A percentile compares a stretch with the other conserved stretches of the same genome.
Evolutionary conservation across 2,329 filamentous ascomycete species (phyloP).

Genomic region (Diaporthe amygdali): DNA sequence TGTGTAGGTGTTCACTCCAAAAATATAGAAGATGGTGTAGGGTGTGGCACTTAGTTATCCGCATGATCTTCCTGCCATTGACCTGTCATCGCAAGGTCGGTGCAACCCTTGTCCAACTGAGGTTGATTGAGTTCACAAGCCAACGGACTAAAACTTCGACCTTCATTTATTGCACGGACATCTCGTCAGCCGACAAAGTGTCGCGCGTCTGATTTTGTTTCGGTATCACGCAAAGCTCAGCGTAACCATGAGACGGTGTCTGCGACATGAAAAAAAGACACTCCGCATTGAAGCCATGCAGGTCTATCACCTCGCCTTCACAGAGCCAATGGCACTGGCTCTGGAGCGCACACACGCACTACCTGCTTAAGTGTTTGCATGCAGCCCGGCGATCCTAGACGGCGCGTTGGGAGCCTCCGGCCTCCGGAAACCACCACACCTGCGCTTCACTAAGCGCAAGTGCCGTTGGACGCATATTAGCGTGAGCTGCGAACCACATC

Average conservation of each 20-base stretch:
- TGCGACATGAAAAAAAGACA: conserved; percentile 8
- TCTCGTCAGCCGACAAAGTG: conserved; percentile 2
- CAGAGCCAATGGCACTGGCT: conserved; percentile 17
- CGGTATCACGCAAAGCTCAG: neutral
- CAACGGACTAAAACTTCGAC: neutral
- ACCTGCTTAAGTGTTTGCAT: conserved; percentile 21
- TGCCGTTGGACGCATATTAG: conserved; percentile 4
- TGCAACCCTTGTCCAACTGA: neutral
- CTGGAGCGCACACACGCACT: neutral
- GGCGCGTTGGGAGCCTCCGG: conserved; percentile 6
- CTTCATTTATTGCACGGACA: neutral
- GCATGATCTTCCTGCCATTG: conserved; percentile 22
- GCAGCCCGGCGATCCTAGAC: neutral
- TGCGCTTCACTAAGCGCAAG: conserved; percentile 10
- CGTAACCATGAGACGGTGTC: conserved; percentile 1
- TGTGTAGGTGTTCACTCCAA: conserved; percentile 22
- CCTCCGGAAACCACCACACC: conserved; percentile 1
- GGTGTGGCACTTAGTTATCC: conserved; percentile 2
- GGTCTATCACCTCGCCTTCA: conserved; percentile 14
- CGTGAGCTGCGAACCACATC: conserved; percentile 14
- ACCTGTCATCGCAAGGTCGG: conserved; percentile 13
- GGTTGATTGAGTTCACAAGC: neutral
- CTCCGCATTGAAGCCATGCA: conserved; percentile 7
- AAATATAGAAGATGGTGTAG: conserved; percentile 6
- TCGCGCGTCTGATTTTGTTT: neutral